These are phyloP conservation scores for Rhizodiscina lignyota DNA, from an alignment of 495 filamentous ascomycete species.

Conservation along the genomic window DNA sequence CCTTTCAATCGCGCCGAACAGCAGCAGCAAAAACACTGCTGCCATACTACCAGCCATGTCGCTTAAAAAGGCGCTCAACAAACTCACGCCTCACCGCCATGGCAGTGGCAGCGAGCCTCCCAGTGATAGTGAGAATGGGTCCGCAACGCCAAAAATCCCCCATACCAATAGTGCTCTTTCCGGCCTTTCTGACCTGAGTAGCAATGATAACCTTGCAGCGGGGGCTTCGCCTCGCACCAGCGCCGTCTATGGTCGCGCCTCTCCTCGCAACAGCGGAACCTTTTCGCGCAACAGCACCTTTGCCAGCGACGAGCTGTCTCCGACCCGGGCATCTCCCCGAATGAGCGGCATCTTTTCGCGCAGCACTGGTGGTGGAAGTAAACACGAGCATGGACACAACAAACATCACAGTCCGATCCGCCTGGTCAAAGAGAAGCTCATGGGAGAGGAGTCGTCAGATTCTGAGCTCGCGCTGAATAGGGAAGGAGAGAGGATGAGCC, in stretches of 20 bases:
- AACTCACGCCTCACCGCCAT: slow-evolving; percentile 17
- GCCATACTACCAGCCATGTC: neutral
- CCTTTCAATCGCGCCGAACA: too few relatives aligned
- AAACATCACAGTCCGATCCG: slow-evolving; percentile 11
- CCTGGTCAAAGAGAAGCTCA: slow-evolving; percentile 14
- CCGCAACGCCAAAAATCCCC: neutral
- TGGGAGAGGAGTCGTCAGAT: slow-evolving; percentile 10
- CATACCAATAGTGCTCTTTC: neutral
- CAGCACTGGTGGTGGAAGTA: too few relatives aligned
- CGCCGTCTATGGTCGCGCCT: slow-evolving; percentile 4
- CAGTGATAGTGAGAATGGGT: slow-evolving; percentile 10
- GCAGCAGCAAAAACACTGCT: too few relatives aligned
- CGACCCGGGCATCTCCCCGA: slow-evolving; percentile 7
- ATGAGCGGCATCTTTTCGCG: slow-evolving; percentile 10
- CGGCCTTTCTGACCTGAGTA: neutral
- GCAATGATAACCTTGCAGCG: neutral
- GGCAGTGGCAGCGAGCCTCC: slow-evolving; percentile 12
- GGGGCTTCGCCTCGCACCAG: neutral
- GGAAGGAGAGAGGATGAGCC: slow-evolving; percentile 22
- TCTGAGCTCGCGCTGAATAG: slow-evolving; percentile 19
- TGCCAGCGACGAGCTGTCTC: too few relatives aligned
- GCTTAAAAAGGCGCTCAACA: slow-evolving; percentile 20
- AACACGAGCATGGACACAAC: neutral
- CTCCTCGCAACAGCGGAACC: slow-evolving; percentile 11
- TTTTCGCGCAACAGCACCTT: slow-evolving; percentile 8